These are phyloP conservation scores for Ampelocalamus luodianensis DNA, from an alignment of 176 grass and related monocot genomes.

Conservation along the genomic window DNA sequence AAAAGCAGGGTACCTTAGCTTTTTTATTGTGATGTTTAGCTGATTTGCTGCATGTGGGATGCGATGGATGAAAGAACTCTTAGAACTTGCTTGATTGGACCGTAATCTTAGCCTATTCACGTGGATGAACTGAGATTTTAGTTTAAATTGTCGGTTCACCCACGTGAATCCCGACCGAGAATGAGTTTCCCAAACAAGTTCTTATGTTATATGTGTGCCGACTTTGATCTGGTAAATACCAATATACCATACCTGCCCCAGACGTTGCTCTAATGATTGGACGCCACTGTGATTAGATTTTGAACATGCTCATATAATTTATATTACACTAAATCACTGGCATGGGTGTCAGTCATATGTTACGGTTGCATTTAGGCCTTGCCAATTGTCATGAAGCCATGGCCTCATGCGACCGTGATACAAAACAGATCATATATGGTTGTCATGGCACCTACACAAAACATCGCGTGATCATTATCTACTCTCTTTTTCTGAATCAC, in stretches of 20 bases:
- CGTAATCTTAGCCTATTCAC: too few relatives aligned
- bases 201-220: neutral
- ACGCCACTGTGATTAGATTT: neutral
- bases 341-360: neutral
- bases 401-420: neutral
- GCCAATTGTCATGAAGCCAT: neutral
- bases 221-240: slow-evolving; percentile 14
- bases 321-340: neutral
- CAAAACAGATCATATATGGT: neutral
- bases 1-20: neutral
- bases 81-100: too few relatives aligned
- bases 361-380: neutral
- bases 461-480: neutral
- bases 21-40: neutral
- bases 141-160: too few relatives aligned
- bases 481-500: neutral
- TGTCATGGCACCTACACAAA: neutral
- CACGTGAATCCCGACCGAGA: too few relatives aligned
- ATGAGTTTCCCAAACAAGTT: too few relatives aligned
- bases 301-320: neutral
- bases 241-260: neutral
- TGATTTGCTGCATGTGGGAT: too few relatives aligned
- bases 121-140: too few relatives aligned
- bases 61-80: neutral
- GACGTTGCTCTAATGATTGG: neutral